Base-by-base conservation (phyloP, 1,284 basidiomycete species). In the Phellinidium pouzarii region DNA sequence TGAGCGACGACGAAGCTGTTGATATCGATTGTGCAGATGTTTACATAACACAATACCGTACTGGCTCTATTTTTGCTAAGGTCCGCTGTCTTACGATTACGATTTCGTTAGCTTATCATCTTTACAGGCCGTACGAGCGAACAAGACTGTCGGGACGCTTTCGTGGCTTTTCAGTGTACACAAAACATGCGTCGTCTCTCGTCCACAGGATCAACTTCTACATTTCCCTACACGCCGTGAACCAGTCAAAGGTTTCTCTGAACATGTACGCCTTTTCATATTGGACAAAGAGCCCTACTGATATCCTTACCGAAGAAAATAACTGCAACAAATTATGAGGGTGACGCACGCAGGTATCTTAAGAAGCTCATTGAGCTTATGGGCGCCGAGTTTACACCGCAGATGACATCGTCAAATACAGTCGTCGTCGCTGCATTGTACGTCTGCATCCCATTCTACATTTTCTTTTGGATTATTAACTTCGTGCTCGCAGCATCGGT, bases 281-380 rank as follows among this genome's bases (percentile, higher is more conserved):
- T 34, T 34, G 31, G 14, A 34, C 31, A 8, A 3, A 3, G 9
- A 2, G 11, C 31, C 14, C 31, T 34, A 34, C 31, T 3, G 9
- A 8, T 11, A 34, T 34, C 31, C 9, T 14, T 34, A 34, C 14
- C 60, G 1, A 67, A 73, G 54, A 48, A 4, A 56, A 91, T 94
- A 54, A 91, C 92, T 0, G 75, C 94, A 1, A 91, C 91, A 0
- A 94, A 93, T 65, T 94, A 94, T 64, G 88, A 87, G 0, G 91
- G 91, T 1, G 80, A 84, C 46, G 77, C 85, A 2, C 76, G 92
- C 4, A 87, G 93, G 49, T 94, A 94, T 63, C 73, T 95, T 48
- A 92, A 91, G 69, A 83, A 82, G 57, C 72, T 95, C 19, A 89
- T 95, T 54, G 70, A 70, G 4, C 69, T 79, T 5, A 81, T 91